A percentile compares a stretch with the other conserved stretches of the same genome.
Conservation (phyloP, 768 basidiomycete genomes). For the Suillus paluster region DNA sequence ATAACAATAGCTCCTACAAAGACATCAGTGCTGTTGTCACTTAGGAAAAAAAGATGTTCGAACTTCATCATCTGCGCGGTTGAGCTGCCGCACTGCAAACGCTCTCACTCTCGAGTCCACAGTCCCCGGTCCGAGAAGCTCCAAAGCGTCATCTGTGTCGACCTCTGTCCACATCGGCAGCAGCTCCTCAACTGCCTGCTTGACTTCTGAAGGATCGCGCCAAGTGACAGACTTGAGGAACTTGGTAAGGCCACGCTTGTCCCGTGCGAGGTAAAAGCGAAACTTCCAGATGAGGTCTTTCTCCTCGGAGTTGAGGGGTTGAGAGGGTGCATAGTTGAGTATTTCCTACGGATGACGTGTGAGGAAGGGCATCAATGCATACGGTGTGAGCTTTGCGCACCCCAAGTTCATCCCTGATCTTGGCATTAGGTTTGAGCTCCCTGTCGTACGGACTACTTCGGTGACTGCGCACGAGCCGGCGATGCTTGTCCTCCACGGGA, state of each 20-base stretch:
- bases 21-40: neutral
- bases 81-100: slow-evolving; percentile 92
- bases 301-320: slow-evolving; percentile 84
- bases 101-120: slow-evolving; percentile 91
- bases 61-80: slow-evolving; percentile 93
- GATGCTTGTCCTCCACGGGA: slow-evolving; percentile 96
- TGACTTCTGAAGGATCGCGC: slow-evolving; percentile 95
- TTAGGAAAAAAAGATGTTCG: slow-evolving; percentile 23
- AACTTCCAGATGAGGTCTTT: slow-evolving; percentile 99
- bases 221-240: slow-evolving; percentile 98
- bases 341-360: slow-evolving; percentile 61
- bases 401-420: slow-evolving; percentile 89
- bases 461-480: slow-evolving; percentile 92
- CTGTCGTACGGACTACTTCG: slow-evolving; percentile 93
- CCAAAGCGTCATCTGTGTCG: slow-evolving; percentile 95
- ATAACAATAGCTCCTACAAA: slow-evolving; percentile 83
- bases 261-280: slow-evolving; percentile 93
- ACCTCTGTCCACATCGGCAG: slow-evolving; percentile 97
- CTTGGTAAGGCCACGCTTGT: slow-evolving; percentile 94
- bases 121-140: slow-evolving; percentile 88
- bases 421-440: slow-evolving; percentile 96
- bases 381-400: slow-evolving; percentile 57
- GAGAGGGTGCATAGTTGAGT: slow-evolving; percentile 89
- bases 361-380: neutral
- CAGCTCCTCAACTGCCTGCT: slow-evolving; percentile 95